Percentiles rank a stretch among this genome's conserved stretches.
Evolutionary conservation across 1,139 yeast species (phyloP).

Genomic region (Yarrowia galli): DNA sequence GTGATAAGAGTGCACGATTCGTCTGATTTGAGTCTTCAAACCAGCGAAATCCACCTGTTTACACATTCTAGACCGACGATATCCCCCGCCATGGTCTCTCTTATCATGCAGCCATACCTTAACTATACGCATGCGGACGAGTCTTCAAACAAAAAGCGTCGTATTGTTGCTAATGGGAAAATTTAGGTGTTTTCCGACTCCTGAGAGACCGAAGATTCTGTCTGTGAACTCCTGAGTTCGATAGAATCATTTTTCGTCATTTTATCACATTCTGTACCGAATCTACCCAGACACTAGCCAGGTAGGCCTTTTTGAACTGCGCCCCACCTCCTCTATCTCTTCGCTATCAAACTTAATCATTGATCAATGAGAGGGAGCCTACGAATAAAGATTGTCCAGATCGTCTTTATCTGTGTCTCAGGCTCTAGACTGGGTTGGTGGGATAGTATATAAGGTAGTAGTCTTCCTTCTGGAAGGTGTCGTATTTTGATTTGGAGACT

Average conservation of each 20-base stretch:
- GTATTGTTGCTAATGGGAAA: neutral
- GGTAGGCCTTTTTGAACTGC: no score
- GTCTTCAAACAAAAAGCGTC: neutral
- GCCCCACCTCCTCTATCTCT: neutral
- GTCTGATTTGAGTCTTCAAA: neutral
- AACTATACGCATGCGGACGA: neutral
- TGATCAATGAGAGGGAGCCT: neutral
- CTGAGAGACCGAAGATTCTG: neutral
- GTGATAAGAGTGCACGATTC: no score
- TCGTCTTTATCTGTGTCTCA: slow-evolving; percentile 8
- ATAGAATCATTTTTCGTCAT: no score
- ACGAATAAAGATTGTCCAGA: neutral
- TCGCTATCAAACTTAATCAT: neutral
- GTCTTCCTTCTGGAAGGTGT: no score
- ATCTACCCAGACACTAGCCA: no score
- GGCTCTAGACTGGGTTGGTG: no score
- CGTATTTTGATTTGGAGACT: no score
- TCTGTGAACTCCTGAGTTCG: neutral
- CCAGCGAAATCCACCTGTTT: neutral
- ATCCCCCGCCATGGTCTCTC: slow-evolving; percentile 1
- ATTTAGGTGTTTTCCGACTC: neutral
- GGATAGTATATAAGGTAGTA: neutral
- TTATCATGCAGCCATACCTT: slow-evolving; percentile 24
- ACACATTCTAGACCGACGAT: neutral
- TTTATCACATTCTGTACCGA: no score